These are phyloP conservation scores for Aegilops tauschii DNA, from an alignment of 176 grass and related monocot genomes.

Conservation along the genomic window DNA sequence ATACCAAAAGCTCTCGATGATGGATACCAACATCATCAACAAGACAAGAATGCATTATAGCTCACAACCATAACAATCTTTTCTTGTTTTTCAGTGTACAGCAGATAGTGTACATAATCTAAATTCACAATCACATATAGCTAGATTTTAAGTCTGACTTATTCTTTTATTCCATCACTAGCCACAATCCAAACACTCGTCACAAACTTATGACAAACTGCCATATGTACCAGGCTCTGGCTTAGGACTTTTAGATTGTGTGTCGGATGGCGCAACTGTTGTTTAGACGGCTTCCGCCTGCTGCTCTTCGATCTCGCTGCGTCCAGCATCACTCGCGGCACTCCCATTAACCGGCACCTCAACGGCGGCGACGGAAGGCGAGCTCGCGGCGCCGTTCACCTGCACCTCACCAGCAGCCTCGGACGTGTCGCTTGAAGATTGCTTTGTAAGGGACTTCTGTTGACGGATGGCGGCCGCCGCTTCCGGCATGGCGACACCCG, in stretches of 20 bases:
- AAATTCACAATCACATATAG: not conserved
- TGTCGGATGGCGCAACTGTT: not conserved
- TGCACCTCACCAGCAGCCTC: constrained; percentile 32
- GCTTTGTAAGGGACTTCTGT: constrained; percentile 46
- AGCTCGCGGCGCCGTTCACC: constrained; percentile 18
- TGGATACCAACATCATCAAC: not conserved
- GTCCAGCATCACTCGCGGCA: not conserved
- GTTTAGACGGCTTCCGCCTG: constrained; percentile 27
- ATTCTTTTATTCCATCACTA: not conserved
- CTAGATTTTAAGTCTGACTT: not conserved
- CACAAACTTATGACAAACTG: not conserved
- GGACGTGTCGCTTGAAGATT: constrained; percentile 15
- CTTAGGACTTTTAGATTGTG: not conserved
- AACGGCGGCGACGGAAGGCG: not conserved
- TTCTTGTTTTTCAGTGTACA: not conserved
- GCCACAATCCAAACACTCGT: not conserved
- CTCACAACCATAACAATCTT: not conserved
- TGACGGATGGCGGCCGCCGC: constrained; percentile 66
- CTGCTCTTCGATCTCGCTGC: constrained; percentile 34
- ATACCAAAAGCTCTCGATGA: not conserved
- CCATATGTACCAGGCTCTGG: not conserved
- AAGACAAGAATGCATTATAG: not conserved
- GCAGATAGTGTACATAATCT: not conserved
- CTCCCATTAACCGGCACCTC: constrained; percentile 22
- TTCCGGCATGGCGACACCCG: constrained; percentile 68